Conservation (phyloP, 768 basidiomycete genomes). For the Crucibulum laeve region DNA sequence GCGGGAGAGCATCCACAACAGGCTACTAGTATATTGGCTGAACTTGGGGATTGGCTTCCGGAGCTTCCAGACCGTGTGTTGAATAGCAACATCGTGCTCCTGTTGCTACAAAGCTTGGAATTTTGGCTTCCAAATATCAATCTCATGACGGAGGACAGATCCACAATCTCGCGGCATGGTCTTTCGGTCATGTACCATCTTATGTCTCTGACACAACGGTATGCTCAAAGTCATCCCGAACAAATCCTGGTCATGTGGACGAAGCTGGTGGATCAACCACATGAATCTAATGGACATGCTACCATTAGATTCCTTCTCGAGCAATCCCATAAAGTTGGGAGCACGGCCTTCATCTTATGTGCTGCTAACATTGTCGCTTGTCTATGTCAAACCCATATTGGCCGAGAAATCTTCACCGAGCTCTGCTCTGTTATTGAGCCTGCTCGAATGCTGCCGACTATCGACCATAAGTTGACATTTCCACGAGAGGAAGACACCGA, state of each 20-base stretch:
- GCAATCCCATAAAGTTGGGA: slow-evolving; percentile 83
- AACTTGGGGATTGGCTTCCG: slow-evolving; percentile 72
- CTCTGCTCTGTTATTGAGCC: slow-evolving; percentile 85
- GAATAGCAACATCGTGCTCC: slow-evolving; percentile 40
- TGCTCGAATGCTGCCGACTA: slow-evolving; percentile 73
- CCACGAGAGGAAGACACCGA: slow-evolving; percentile 67
- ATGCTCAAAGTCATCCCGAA: slow-evolving; percentile 68
- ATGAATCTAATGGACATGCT: slow-evolving; percentile 73
- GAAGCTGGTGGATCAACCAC: slow-evolving; percentile 67
- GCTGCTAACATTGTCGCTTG: slow-evolving; percentile 81
- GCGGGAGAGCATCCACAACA: slow-evolving; percentile 72
- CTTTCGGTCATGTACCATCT: slow-evolving; percentile 72
- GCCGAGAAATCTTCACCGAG: slow-evolving; percentile 73
- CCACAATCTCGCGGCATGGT: slow-evolving; percentile 53
- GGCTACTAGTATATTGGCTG: slow-evolving; percentile 59
- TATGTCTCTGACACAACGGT: slow-evolving; percentile 77
- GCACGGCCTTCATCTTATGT: slow-evolving; percentile 70
- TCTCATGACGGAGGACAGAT: slow-evolving; percentile 57
- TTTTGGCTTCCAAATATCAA: slow-evolving; percentile 80
- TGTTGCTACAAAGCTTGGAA: slow-evolving; percentile 76
- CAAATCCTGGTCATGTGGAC: slow-evolving; percentile 80
- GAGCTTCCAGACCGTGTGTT: slow-evolving; percentile 49
- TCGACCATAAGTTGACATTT: slow-evolving; percentile 64
- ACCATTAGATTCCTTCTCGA: slow-evolving; percentile 81
- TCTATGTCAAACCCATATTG: slow-evolving; percentile 72